A percentile compares a stretch with the other conserved stretches of the same genome.
Evolutionary conservation across 1,284 basidiomycete genomes (phyloP).

Genomic region (Cystobasidiaceae sp.): DNA sequence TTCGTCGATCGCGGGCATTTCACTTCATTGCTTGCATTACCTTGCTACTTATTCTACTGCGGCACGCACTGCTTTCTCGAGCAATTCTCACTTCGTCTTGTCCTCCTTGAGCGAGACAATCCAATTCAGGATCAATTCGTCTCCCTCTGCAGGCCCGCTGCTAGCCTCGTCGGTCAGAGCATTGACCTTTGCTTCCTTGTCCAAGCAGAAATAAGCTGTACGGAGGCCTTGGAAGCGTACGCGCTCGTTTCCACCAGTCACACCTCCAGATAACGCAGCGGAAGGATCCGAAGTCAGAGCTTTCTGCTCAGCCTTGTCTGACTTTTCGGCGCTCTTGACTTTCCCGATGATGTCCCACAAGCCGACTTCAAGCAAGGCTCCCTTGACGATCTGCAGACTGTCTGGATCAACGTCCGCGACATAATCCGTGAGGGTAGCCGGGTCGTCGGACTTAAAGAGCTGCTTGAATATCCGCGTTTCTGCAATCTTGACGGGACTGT

Average conservation of each 20-base stretch:
- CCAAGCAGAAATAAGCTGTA: constrained; percentile 90
- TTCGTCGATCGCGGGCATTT: too few species aligned
- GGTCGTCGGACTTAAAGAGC: constrained; percentile 90
- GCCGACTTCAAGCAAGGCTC: constrained; percentile 80
- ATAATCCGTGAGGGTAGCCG: constrained; percentile 65
- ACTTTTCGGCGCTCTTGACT: constrained; percentile 54
- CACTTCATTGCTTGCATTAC: neutral
- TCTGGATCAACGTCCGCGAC: constrained; percentile 70
- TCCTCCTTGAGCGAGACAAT: constrained; percentile 75
- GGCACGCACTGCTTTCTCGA: too few species aligned
- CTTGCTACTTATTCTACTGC: neutral
- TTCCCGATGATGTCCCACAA: constrained; percentile 77
- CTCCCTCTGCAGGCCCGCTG: constrained; percentile 52
- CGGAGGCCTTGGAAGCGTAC: constrained; percentile 95
- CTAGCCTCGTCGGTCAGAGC: constrained; percentile 55
- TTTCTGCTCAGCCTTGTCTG: constrained; percentile 50
- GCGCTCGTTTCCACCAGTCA: constrained; percentile 72
- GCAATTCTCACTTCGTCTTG: constrained; percentile 21
- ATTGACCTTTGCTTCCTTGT: constrained; percentile 68
- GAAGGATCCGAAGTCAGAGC: constrained; percentile 44
- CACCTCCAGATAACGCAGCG: constrained; percentile 47
- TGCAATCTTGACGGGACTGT: constrained; percentile 75
- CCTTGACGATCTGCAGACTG: constrained; percentile 69
- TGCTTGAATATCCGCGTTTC: constrained; percentile 90
- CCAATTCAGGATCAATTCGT: constrained; percentile 80